Conservation (phyloP, 805 yeast species). For the Lachancea nothofagi region DNA sequence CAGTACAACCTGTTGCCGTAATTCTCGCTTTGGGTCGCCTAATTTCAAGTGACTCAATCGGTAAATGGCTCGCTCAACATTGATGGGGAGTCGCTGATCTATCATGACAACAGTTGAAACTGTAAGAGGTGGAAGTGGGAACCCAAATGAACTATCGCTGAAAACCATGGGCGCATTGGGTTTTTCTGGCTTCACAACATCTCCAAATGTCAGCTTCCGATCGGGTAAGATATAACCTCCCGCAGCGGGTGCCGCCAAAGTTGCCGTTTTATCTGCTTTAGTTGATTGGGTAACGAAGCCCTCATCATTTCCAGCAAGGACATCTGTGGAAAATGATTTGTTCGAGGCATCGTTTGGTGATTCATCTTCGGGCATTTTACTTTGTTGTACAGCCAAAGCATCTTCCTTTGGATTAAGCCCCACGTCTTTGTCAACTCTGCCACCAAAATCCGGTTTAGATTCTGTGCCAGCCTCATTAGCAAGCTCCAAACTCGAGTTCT, state of each 20-base stretch:
- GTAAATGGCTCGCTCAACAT: constrained; percentile 93
- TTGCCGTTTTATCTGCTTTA: constrained; percentile 4
- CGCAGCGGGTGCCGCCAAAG: constrained; percentile 1
- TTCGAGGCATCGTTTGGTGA: no score
- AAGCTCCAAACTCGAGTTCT: no score
- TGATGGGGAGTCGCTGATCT: constrained; percentile 84
- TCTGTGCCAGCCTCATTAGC: no score
- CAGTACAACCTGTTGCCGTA: constrained; percentile 85
- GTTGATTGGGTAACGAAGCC: background rate
- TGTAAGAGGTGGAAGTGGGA: constrained; percentile 78
- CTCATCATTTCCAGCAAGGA: background rate
- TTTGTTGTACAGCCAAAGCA: background rate
- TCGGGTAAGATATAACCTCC: constrained; percentile 21
- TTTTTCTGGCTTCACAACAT: constrained; percentile 33
- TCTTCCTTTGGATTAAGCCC: background rate
- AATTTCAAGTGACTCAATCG: constrained; percentile 86
- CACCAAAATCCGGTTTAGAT: no score
- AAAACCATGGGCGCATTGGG: constrained; percentile 55
- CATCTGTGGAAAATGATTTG: no score
- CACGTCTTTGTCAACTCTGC: background rate
- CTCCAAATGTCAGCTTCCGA: constrained; percentile 33
- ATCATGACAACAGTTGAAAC: constrained; percentile 73
- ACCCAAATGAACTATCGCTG: constrained; percentile 81
- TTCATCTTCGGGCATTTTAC: no score
- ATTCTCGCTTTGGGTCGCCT: constrained; percentile 88